Conservation (phyloP, 306 rosid species). For the Canavalia gladiata region DNA sequence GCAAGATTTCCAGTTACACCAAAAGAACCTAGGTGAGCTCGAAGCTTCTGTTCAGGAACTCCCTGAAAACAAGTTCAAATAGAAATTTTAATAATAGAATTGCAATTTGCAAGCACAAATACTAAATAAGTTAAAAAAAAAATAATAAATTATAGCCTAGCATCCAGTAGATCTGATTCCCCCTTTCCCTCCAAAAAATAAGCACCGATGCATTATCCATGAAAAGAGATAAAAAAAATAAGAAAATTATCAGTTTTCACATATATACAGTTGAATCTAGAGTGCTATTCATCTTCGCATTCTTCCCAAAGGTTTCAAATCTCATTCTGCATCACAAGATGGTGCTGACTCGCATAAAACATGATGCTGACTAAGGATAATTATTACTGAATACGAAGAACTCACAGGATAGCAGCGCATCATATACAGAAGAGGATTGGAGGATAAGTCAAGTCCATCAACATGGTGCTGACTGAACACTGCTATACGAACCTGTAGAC, state of each 20-base stretch:
- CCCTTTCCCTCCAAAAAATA: background rate
- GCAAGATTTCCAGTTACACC: conserved; percentile 99
- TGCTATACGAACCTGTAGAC: conserved; percentile 92
- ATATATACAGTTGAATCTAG: background rate
- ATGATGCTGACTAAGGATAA: background rate
- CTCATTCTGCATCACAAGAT: background rate
- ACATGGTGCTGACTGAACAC: conserved; percentile 99
- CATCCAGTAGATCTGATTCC: conserved; percentile 24
- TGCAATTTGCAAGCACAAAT: conserved; percentile 29
- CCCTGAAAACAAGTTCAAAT: conserved; percentile 68
- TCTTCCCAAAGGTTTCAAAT: conserved; percentile 31
- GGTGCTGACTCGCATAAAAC: no score
- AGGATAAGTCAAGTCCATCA: conserved; percentile 93
- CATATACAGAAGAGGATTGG: conserved; percentile 96
- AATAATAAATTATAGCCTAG: conserved; percentile 2
- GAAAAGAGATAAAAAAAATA: background rate
- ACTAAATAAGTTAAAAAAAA: conserved; percentile 12
- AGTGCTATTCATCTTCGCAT: conserved; percentile 36
- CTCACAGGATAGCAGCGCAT: conserved; percentile 99
- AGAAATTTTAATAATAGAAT: conserved; percentile 36
- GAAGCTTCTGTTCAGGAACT: conserved; percentile 98
- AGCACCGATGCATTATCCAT: background rate
- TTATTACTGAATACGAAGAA: conserved; percentile 46
- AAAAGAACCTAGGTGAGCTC: conserved; percentile 93
- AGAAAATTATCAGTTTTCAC: conserved; percentile 20